Conservation (phyloP, 139 green algal species). For the Marvania coccoides region DNA sequence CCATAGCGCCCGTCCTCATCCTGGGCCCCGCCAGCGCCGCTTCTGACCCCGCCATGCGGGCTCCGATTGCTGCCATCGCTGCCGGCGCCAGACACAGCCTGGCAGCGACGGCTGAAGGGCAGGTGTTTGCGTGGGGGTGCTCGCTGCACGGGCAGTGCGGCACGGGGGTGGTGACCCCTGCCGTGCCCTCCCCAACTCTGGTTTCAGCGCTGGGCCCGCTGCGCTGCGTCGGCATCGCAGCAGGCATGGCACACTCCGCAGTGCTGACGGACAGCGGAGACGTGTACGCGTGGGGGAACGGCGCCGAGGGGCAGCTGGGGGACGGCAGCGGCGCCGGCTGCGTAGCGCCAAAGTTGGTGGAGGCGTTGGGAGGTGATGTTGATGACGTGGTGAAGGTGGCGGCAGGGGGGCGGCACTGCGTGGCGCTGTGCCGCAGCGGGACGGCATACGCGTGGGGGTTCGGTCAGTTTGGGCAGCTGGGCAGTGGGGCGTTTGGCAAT, state of each 20-base stretch:
- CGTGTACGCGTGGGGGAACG: conserved; percentile 47
- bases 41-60: background rate
- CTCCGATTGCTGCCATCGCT: conserved; percentile 5
- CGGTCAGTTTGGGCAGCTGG: conserved; percentile 40
- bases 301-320: conserved; percentile 46
- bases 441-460: conserved; percentile 27
- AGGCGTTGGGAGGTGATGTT: conserved; percentile 3
- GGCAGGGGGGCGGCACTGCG: conserved; percentile 31
- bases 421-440: conserved; percentile 16
- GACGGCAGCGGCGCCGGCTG: background rate
- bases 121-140: conserved; percentile 32
- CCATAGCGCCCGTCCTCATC: background rate
- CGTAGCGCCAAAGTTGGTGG: conserved; percentile 23
- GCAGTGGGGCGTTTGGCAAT: conserved; percentile 3
- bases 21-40: background rate
- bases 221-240: conserved; percentile 15
- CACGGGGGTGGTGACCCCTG: background rate
- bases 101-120: conserved; percentile 2
- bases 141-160: conserved; percentile 38
- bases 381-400: conserved; percentile 21
- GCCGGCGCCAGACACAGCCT: conserved; percentile 18
- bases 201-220: conserved; percentile 24
- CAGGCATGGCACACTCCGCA: conserved; percentile 36
- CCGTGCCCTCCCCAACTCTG: conserved; percentile 5
- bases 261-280: conserved; percentile 27